Conservation (phyloP, 2,329 filamentous ascomycete genomes). For the Elsinoe australis region DNA sequence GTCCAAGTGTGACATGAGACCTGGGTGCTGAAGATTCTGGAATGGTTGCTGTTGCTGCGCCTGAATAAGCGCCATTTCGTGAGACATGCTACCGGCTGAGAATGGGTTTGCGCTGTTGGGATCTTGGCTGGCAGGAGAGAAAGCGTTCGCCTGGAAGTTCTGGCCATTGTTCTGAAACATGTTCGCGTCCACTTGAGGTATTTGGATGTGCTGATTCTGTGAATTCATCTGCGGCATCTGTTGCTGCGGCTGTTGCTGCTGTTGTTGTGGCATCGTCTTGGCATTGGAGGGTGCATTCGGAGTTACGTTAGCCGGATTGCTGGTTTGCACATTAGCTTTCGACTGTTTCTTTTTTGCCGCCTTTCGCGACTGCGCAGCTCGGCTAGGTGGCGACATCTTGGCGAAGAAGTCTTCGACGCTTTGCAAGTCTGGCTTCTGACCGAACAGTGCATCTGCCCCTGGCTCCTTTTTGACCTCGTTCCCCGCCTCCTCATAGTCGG, state of each 20-base stretch:
- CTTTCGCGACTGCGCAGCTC: slow-evolving; percentile 35
- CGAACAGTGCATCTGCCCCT: slow-evolving; percentile 78
- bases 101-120: slow-evolving; percentile 8
- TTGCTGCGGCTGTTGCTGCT: slow-evolving; percentile 24
- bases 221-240: slow-evolving; percentile 4
- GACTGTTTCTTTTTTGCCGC: slow-evolving; percentile 27
- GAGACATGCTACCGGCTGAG: slow-evolving; percentile 4
- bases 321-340: slow-evolving; percentile 25
- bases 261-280: slow-evolving; percentile 19
- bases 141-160: slow-evolving; percentile 23
- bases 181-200: slow-evolving; percentile 9
- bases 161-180: slow-evolving; percentile 23
- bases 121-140: slow-evolving; percentile 4
- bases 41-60: slow-evolving; percentile 31
- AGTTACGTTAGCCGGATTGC: slow-evolving; percentile 9
- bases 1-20: slow-evolving; percentile 61
- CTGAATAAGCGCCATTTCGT: slow-evolving; percentile 20
- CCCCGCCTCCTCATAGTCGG: slow-evolving; percentile 67
- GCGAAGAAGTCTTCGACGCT: slow-evolving; percentile 93
- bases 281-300: slow-evolving; percentile 17
- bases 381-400: slow-evolving; percentile 57
- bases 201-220: neutral
- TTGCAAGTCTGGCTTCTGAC: slow-evolving; percentile 82
- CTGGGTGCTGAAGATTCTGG: slow-evolving; percentile 37
- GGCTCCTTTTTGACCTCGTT: slow-evolving; percentile 62